Base-by-base conservation (phyloP, 75 land plant genomes). In the Pseudotsuga menziesii region DNA sequence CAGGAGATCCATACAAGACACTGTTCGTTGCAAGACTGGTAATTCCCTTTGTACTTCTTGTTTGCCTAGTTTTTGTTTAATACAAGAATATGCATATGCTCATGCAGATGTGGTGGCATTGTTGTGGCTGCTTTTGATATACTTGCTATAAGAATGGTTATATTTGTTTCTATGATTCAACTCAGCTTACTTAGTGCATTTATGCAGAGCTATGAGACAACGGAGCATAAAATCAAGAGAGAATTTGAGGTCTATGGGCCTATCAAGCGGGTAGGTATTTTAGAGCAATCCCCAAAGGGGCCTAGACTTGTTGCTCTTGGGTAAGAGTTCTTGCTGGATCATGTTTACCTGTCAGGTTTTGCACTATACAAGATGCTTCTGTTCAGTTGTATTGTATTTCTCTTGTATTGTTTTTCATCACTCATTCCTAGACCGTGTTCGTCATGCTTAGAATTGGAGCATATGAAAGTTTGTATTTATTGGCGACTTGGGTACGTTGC, bases 161-260 rank as follows among this genome's bases (percentile, higher is more conserved):
- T 26, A 64, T 17, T 64, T 64, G 19, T 17, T 64, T 20, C 41
- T 64, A 64, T 35, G 20, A 29, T 64, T 35, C 35, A 5, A 64
- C 6, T 64, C 69, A 16, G 23, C 19, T 70, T 76, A 55, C 36
- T 2, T 74, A 26, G n/a, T 74, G 27, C 19, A 76, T 70, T 71
- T 75, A 39, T 87, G 84, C 92, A 96, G 99, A 96, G 84, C 62
- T 92, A 96, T 80, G 99, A 96, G 83, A 94, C 99, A 72, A 87
- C 98, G 36, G 99, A 96, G 82, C 91, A 89, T 81, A 92, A 92
- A 81, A 87, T 96, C 72, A 92, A 92, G 89, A 92, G 99, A 85
- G 99, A 96, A 89, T 96, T 96, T 94, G 99, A 96, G 83, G 80
- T 87, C n/a, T 96, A 94, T 88, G 99, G 99, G 58, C 98, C 99